Evolutionary conservation across 176 grass and related monocot species (phyloP), one percentile per base, ranked within the genome.

Genomic region (Oropetium thomaeum): DNA sequence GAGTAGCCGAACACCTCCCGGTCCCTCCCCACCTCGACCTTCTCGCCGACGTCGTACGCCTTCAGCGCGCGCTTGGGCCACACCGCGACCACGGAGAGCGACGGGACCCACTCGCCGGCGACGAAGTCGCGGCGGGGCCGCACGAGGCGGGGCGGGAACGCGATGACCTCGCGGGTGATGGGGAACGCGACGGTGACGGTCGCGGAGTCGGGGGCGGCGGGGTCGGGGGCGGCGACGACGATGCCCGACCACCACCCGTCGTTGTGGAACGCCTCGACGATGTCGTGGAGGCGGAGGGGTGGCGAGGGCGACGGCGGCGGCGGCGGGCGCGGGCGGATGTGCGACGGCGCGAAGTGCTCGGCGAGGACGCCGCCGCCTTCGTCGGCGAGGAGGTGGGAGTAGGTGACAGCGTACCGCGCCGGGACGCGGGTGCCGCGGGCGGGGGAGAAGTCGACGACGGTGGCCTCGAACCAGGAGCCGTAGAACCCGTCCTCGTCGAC

Each of bases 201-300:
- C 26, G 8, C 15, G 31, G 0, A 1, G n/a, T 15, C 6, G 58
- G 39, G 0, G 33, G 3, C 16, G 14, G 0, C 2, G 22, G 17
- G 0, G 44, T 6, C 48, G 34, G 60, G 13, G n/a, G 43, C 45
- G 52, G 67, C 7, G 71, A 77, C 10, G 57, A 93, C 58, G 65
- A 93, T 70, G n/a, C 91, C 87, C 0, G 81, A 73, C 91, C 91
- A 93, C 91, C 91, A 93, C 0, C 91, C 87, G n/a, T 93, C 91
- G 40, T 88, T 68, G 70, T 93, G 87, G 78, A 90, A 88, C 8
- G 87, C 87, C 87, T 93, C 91, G 28, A 93, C 85, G 51, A 85
- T 61, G 59, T 90, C 73, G 82, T 85, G 66, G 8, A 41, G 6
- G 8, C 3, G 8, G 70, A 85, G 70, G 2, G 14, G 17, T 26